Conservation (phyloP, 2,329 filamentous ascomycete genomes). For the Aciculosporium take region DNA sequence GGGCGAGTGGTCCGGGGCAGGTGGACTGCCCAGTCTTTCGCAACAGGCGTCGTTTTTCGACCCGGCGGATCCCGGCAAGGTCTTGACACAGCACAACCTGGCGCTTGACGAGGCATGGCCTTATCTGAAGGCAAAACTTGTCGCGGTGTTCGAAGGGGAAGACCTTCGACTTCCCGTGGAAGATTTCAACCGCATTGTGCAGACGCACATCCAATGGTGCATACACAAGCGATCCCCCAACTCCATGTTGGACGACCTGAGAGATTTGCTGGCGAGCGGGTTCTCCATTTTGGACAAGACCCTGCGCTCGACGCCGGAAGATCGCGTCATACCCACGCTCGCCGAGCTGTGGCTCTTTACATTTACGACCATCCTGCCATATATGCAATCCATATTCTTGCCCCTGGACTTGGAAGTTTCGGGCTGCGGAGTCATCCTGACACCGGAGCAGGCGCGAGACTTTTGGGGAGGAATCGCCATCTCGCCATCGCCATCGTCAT, state of each 20-base stretch:
- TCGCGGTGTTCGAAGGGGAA: slow-evolving; percentile 70
- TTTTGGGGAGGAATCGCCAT: slow-evolving; percentile 69
- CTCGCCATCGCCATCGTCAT: slow-evolving; percentile 19
- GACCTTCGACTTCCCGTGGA: slow-evolving; percentile 68
- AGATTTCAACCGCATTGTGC: slow-evolving; percentile 70
- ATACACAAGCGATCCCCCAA: slow-evolving; percentile 59
- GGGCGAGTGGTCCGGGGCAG: slow-evolving; percentile 38
- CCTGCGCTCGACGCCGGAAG: slow-evolving; percentile 63
- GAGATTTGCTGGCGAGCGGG: slow-evolving; percentile 63
- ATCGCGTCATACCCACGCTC: slow-evolving; percentile 74
- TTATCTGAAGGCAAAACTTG: slow-evolving; percentile 57
- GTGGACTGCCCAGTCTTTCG: slow-evolving; percentile 33
- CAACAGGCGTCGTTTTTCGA: slow-evolving; percentile 35
- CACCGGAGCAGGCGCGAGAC: slow-evolving; percentile 62
- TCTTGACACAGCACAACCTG: slow-evolving; percentile 51
- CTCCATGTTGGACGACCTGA: slow-evolving; percentile 59
- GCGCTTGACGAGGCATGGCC: slow-evolving; percentile 71
- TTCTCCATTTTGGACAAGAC: slow-evolving; percentile 79
- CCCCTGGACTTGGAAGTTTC: slow-evolving; percentile 88
- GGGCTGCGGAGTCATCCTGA: slow-evolving; percentile 68
- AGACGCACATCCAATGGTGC: slow-evolving; percentile 63
- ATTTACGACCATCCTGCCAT: slow-evolving; percentile 80
- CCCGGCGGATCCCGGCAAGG: slow-evolving; percentile 39
- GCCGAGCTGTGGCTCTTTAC: slow-evolving; percentile 92
- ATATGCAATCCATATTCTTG: slow-evolving; percentile 88